phyloP scores from a whole-genome alignment of 208 protist genomes.

The Trypanosoma mega region DNA sequence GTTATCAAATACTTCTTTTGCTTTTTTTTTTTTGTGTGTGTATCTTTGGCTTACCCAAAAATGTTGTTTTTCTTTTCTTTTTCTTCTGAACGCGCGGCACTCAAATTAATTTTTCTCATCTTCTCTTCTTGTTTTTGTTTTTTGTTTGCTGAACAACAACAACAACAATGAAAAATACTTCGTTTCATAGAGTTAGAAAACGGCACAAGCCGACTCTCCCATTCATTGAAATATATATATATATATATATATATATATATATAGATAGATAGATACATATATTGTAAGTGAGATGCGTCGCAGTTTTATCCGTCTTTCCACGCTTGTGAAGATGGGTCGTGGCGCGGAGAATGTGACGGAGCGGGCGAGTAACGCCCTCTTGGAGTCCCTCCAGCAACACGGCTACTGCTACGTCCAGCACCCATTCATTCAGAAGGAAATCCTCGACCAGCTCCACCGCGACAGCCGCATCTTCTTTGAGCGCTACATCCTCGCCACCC shows the following conservation, averaged over 20 bases:
- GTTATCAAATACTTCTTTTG: no score
- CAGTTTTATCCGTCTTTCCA: constrained; percentile 41
- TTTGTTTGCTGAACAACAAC: no score
- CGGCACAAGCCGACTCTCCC: no score
- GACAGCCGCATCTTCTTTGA: constrained; percentile 86
- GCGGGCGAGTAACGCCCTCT: constrained; percentile 74
- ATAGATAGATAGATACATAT: not conserved
- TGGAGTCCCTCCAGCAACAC: constrained; percentile 83
- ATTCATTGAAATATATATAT: no score
- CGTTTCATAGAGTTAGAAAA: no score
- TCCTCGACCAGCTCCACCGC: constrained; percentile 83
- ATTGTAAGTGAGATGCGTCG: constrained; percentile 40
- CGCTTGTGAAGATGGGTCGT: constrained; percentile 80
- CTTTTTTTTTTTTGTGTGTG: no score
- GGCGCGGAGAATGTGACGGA: constrained; percentile 77
- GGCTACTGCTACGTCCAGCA: constrained; percentile 90
- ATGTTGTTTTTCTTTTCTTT: no score
- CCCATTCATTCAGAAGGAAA: constrained; percentile 83
- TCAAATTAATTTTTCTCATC: no score
- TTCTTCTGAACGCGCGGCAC: no score
- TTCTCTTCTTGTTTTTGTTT: no score
- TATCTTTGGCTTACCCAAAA: no score
- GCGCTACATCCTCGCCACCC: constrained; percentile 59
- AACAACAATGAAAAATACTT: no score
- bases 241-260: constrained; percentile 7